phyloP scores from a whole-genome alignment of 2,329 filamentous ascomycete genomes.

The Fusarium nurragi region DNA sequence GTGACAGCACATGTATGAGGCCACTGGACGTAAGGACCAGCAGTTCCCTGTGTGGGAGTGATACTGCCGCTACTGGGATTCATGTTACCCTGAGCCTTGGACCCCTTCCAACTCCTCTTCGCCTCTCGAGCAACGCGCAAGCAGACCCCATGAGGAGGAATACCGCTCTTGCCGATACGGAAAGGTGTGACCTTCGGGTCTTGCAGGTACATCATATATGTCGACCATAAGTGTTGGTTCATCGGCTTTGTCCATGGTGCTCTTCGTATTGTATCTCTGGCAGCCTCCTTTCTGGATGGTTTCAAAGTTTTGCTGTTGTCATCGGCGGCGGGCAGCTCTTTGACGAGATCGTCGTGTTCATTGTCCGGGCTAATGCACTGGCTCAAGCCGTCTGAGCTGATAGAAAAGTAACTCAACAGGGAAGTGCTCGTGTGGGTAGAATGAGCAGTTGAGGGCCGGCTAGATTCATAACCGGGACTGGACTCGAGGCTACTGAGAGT shows the following conservation, averaged over 20 bases:
- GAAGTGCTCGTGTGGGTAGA: conserved; percentile 68
- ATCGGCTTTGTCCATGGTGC: conserved; percentile 72
- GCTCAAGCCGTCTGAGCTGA: conserved; percentile 63
- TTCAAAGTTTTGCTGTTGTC: conserved; percentile 49
- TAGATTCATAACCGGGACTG: conserved; percentile 67
- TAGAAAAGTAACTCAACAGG: conserved; percentile 65
- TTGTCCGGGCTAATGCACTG: conserved; percentile 63
- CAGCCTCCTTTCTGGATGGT: conserved; percentile 24
- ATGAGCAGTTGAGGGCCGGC: conserved; percentile 67
- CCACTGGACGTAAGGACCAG: conserved; percentile 66
- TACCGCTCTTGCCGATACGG: conserved; percentile 68
- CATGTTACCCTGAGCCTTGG: conserved; percentile 53
- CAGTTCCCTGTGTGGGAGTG: conserved; percentile 61
- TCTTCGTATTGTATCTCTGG: conserved; percentile 54
- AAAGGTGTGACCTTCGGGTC: conserved; percentile 75
- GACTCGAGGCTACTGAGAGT: conserved; percentile 66
- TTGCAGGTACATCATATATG: conserved; percentile 71
- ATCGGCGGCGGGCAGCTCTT: conserved; percentile 40
- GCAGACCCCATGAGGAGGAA: conserved; percentile 72
- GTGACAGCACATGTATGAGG: conserved; percentile 72
- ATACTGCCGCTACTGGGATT: conserved; percentile 61
- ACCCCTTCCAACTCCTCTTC: conserved; percentile 73
- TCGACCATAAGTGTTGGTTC: conserved; percentile 72
- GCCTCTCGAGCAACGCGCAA: conserved; percentile 72
- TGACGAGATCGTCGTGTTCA: conserved; percentile 42